Conservation (phyloP, 2,329 filamentous ascomycete species). For the Fusarium verticillioides region DNA sequence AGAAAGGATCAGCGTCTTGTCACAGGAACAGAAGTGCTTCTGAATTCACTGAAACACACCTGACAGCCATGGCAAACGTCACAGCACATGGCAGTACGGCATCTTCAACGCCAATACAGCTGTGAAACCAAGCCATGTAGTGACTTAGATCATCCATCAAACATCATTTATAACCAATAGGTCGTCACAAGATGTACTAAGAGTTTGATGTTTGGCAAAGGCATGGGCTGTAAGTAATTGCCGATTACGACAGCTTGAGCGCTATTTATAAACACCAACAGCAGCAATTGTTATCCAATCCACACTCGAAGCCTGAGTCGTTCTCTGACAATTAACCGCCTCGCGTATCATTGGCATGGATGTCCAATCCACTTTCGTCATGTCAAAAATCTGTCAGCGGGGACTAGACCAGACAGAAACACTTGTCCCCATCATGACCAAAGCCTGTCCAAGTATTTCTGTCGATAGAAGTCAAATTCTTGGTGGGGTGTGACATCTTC, state of each 20-base stretch:
- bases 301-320: neutral
- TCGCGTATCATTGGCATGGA: conserved; percentile 20
- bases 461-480: conserved; percentile 18
- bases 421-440: neutral
- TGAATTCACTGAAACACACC: neutral
- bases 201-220: neutral
- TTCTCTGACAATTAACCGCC: conserved; percentile 5
- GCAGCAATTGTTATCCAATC: neutral
- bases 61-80: neutral
- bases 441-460: conserved; percentile 19
- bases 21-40: neutral
- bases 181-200: neutral
- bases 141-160: neutral
- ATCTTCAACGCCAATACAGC: neutral
- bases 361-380: conserved; percentile 38
- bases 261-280: neutral
- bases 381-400: conserved; percentile 42
- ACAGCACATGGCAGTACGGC: neutral
- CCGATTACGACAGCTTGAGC: neutral
- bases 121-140: neutral
- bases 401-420: conserved; percentile 18
- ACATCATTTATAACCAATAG: neutral
- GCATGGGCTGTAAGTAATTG: neutral
- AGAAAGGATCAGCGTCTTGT: conserved; percentile 4
- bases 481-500: conserved; percentile 43